Percentiles rank a stretch among this genome's conserved stretches.
Conservation (phyloP, 2,329 filamentous ascomycete genomes). For the Venturia oleaginea region DNA sequence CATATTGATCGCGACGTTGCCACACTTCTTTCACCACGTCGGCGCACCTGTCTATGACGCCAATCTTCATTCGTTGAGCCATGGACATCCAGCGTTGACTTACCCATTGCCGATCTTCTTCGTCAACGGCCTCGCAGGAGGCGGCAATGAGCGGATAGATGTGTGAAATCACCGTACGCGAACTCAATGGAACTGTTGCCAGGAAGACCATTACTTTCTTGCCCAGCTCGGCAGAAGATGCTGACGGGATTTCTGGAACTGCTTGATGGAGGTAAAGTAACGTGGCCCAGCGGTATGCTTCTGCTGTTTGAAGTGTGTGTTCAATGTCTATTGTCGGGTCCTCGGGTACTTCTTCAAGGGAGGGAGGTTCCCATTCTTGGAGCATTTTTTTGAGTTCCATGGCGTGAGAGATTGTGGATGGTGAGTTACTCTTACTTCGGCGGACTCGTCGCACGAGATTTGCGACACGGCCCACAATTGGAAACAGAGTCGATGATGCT, state of each 20-base stretch:
- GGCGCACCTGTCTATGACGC: slow-evolving; percentile 56
- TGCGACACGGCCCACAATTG: slow-evolving; percentile 57
- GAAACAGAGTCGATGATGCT: slow-evolving; percentile 58
- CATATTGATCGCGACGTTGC: slow-evolving; percentile 49
- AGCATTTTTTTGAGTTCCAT: slow-evolving; percentile 52
- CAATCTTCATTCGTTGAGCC: slow-evolving; percentile 53
- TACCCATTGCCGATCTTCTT: slow-evolving; percentile 57
- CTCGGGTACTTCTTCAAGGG: slow-evolving; percentile 47
- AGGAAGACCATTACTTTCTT: slow-evolving; percentile 53
- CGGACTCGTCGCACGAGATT: slow-evolving; percentile 55
- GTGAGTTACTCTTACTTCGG: slow-evolving; percentile 47
- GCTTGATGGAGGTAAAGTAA: slow-evolving; percentile 59
- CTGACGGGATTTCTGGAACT: slow-evolving; percentile 57
- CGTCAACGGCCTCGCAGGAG: slow-evolving; percentile 51
- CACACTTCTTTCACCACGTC: slow-evolving; percentile 60
- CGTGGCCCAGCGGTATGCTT: slow-evolving; percentile 59
- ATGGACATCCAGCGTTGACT: slow-evolving; percentile 53
- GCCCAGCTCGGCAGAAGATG: slow-evolving; percentile 48
- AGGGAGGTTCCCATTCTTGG: slow-evolving; percentile 52
- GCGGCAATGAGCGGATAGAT: slow-evolving; percentile 62
- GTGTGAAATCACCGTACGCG: slow-evolving; percentile 57
- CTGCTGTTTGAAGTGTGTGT: slow-evolving; percentile 57
- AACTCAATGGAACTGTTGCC: slow-evolving; percentile 53
- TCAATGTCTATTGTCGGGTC: slow-evolving; percentile 54
- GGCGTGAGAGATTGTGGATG: slow-evolving; percentile 52